Evolutionary conservation across 2,329 filamentous ascomycete species (phyloP), one percentile per base, ranked within the genome.

Genomic region (Lasiodiplodia sp.): DNA sequence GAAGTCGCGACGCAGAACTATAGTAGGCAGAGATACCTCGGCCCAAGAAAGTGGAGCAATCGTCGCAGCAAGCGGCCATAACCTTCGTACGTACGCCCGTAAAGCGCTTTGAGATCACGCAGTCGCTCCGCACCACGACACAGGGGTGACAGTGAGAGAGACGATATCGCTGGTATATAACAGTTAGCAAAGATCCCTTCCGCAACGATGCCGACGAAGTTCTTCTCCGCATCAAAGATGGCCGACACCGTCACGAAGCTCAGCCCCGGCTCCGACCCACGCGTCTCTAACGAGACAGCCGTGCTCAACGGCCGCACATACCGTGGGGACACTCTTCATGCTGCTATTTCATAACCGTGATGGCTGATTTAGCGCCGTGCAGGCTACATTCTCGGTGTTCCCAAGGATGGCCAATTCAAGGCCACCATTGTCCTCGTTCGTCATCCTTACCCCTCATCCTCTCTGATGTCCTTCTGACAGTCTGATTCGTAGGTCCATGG

Each of bases 231-330:
- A 31, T 40, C 63, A 71, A 71, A 71, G 73, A 88, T 87, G 84
- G 76, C 62, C 34, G 56, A 85, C 62, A 44, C 58, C 31, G 78
- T 85, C 52, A 87, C 91, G 76, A 91, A 91, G 76, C 87, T 95
- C 71, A 78, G 80, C 63, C 83, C 84, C 23, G 86, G 85, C 51
- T 85, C 87, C 70, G 92, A 95, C 82, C 75, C 88, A 40, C 87
- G 92, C 71, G 85, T 93, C 73, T 82, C 88, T 74, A 86, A 89
- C 76, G 86, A 87, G 74, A 89, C 86, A 67, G 86, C 88, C 52
- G 81, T 83, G 65, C 82, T 94, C 69, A 90, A 91, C 72, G 91
- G 90, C 72, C 86, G 87, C 74, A 92, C 84, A 40, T 97, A 96
- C 82, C 87, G 67, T 68, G 58, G 12, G 58, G 16, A n/a, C 37